Evolutionary conservation across 1,284 basidiomycete genomes (phyloP), one percentile per base, ranked within the genome.

Genomic region (Apiotrichum mycotoxinovorans): DNA sequence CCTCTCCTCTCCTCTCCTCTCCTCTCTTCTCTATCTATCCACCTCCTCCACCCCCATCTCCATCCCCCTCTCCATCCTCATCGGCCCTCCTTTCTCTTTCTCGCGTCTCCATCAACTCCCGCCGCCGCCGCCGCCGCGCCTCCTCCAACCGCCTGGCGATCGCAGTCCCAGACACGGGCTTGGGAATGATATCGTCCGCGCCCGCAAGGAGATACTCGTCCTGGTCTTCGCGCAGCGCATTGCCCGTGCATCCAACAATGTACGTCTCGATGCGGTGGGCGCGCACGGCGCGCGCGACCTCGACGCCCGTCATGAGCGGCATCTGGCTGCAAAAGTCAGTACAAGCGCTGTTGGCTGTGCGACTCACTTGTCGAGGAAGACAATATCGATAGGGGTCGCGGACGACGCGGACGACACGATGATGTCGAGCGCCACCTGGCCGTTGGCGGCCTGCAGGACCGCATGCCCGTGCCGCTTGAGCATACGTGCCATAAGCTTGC

Each of bases 361-460:
- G n/a, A 67, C 72, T 65, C 60, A 74, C 72, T 93, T 93, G 69
- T 93, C 90, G 69, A 93, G 75, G 74, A 92, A 92, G 27, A 89
- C 80, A 3, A 89, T 81, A 56, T 87, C 86, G 67, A 82, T 91
- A 56, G 50, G 79, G 74, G 61, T 72, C 52, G 49, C 54, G 22
- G 58, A 58, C 3, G 51, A 35, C 48, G 69, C 52, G 57, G 43
- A 66, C 64, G 27, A 50, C 69, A 50, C 69, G 41, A 93, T 83
- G 79, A 88, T 82, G 58, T 88, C 85, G 52, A 92, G 78, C 7
- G 89, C 91, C 37, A 88, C 76, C 69, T 87, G 84, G 7, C 91
- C 91, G 67, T 95, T 93, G 76, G 92, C 89, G 18, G 91, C 91
- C 10, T 84, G 85, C 4, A 83, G 80, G 20, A 93, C 89, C 45